Evolutionary conservation across 495 filamentous ascomycete species (phyloP).

Genomic region (Aspergillus cristatus): DNA sequence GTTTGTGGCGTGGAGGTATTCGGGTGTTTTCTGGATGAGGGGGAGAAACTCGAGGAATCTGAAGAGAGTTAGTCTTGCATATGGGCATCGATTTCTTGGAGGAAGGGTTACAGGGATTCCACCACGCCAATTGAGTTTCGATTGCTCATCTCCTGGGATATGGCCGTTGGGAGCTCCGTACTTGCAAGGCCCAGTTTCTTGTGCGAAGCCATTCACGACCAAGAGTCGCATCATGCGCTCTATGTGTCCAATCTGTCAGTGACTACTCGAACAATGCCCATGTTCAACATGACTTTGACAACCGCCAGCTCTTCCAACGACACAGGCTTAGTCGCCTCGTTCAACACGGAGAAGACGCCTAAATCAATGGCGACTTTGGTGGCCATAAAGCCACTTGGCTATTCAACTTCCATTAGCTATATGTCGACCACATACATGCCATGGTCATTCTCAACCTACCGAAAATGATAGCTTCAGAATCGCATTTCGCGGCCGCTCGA

Average conservation of each 20-base stretch:
- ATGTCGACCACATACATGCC: no score
- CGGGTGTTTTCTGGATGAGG: constrained; percentile 12
- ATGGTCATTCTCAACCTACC: constrained; percentile 6
- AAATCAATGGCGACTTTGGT: constrained; percentile 15
- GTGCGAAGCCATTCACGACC: constrained; percentile 7
- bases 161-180: constrained; percentile 10
- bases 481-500: constrained; percentile 12
- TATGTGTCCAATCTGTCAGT: not conserved
- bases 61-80: not conserved
- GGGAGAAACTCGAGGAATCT: constrained; percentile 11
- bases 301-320: constrained; percentile 8
- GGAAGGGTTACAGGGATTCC: constrained; percentile 16
- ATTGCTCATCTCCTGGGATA: constrained; percentile 13
- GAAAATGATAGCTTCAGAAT: constrained; percentile 12
- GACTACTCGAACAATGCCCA: not conserved
- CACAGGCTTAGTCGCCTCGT: constrained; percentile 7
- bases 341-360: constrained; percentile 10
- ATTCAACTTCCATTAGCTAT: no score
- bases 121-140: constrained; percentile 8
- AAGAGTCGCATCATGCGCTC: constrained; percentile 18
- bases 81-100: not conserved
- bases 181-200: constrained; percentile 6
- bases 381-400: constrained; percentile 16
- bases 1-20: constrained; percentile 10
- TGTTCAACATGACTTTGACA: constrained; percentile 5